Conservation (phyloP, 441 rosid species). For the Adansonia madagascariensis region DNA sequence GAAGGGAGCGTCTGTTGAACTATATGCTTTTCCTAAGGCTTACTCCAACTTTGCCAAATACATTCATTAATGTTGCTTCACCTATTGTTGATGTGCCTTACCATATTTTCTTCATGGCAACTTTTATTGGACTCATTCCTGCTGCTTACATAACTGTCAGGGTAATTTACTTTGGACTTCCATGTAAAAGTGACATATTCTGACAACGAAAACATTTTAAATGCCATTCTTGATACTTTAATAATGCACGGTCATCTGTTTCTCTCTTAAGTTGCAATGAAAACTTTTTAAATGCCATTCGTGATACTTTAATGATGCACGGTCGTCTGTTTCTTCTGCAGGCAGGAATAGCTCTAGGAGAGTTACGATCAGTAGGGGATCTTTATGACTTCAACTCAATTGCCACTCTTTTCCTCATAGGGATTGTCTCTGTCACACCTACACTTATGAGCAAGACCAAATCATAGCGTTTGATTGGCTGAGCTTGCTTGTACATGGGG, state of each 20-base stretch:
- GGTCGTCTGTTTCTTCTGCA: conserved; percentile 33
- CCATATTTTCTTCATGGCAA: conserved; percentile 79
- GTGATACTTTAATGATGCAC: background rate
- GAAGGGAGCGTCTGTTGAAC: conserved; percentile 67
- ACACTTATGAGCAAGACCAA: conserved; percentile 65
- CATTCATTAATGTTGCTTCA: conserved; percentile 88
- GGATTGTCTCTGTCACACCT: conserved; percentile 75
- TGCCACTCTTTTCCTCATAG: conserved; percentile 78
- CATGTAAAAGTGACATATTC: no score
- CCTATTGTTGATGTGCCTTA: conserved; percentile 89
- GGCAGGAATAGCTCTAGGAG: conserved; percentile 94
- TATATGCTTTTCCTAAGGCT: conserved; percentile 92
- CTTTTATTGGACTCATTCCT: conserved; percentile 82
- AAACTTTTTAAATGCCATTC: background rate
- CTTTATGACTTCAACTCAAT: conserved; percentile 82
- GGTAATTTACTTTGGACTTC: conserved; percentile 40
- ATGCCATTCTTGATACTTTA: background rate
- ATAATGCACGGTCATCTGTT: background rate
- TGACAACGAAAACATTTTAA: background rate
- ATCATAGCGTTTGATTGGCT: conserved; percentile 26
- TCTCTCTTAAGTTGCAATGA: background rate
- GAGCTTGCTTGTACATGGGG: background rate
- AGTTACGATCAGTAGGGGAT: conserved; percentile 71
- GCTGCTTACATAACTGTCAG: conserved; percentile 87
- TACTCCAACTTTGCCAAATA: conserved; percentile 88